phyloP scores from a whole-genome alignment of 2,329 filamentous ascomycete genomes.

The Phaeophleospora eucalypticola region DNA sequence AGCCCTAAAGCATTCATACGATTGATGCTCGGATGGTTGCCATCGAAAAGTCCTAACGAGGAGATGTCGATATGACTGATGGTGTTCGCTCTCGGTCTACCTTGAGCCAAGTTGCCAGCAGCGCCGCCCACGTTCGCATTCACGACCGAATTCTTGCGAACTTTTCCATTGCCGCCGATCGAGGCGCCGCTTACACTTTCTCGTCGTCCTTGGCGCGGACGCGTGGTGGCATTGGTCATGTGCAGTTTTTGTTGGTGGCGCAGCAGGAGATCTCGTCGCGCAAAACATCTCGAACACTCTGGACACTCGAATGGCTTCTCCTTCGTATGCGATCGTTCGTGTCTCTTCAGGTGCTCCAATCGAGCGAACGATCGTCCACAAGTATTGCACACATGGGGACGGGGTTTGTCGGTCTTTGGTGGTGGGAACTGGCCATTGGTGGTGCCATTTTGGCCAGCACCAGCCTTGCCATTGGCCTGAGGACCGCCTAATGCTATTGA shows the following conservation, averaged over 20 bases:
- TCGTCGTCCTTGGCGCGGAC: constrained; percentile 75
- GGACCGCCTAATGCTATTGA: constrained; percentile 3
- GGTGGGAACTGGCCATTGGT: constrained; percentile 57
- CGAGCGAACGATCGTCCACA: constrained; percentile 91
- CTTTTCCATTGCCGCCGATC: constrained; percentile 63
- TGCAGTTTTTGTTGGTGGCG: constrained; percentile 98
- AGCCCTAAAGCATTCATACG: constrained; percentile 28
- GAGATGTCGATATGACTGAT: constrained; percentile 86
- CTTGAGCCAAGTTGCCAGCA: constrained; percentile 50
- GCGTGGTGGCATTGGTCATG: constrained; percentile 82
- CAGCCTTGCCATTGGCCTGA: constrained; percentile 14
- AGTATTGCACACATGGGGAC: constrained; percentile 88
- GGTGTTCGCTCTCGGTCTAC: constrained; percentile 91
- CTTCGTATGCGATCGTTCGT: constrained; percentile 96
- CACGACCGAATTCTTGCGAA: constrained; percentile 88
- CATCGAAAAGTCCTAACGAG: constrained; percentile 55
- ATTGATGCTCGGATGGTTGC: constrained; percentile 22
- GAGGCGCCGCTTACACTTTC: constrained; percentile 78
- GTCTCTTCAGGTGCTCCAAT: constrained; percentile 92
- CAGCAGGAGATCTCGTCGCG: constrained; percentile 82
- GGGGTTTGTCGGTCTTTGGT: constrained; percentile 94
- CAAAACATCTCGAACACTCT: constrained; percentile 91
- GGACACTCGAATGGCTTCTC: constrained; percentile 98
- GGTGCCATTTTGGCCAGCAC: constrained; percentile 17
- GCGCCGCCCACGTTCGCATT: constrained; percentile 49